phyloP scores from a whole-genome alignment of 495 filamentous ascomycete species.

The Rhypophila decipiens region DNA sequence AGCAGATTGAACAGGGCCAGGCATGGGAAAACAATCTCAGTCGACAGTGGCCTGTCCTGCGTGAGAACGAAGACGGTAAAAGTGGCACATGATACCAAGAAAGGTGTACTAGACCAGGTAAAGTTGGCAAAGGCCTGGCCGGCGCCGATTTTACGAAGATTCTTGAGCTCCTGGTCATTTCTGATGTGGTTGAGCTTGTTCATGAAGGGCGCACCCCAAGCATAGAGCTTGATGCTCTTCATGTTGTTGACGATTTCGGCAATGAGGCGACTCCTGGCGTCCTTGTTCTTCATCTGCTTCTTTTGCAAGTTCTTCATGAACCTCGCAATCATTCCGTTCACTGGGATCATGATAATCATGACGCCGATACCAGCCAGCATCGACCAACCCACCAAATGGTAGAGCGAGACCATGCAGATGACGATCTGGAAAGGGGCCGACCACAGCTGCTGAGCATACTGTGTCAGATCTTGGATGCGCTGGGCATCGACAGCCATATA shows the following conservation, averaged over 20 bases:
- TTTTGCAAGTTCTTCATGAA: slow-evolving; percentile 95
- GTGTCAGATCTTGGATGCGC: slow-evolving; percentile 86
- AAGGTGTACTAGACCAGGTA: slow-evolving; percentile 99
- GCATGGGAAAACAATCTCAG: slow-evolving; percentile 92
- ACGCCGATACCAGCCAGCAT: slow-evolving; percentile 96
- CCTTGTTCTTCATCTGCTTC: slow-evolving; percentile 98
- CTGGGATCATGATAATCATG: slow-evolving; percentile 96
- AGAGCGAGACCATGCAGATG: slow-evolving; percentile 91
- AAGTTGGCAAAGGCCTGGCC: slow-evolving; percentile 93
- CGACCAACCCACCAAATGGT: slow-evolving; percentile 84
- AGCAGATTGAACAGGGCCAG: slow-evolving; percentile 84
- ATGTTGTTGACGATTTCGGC: slow-evolving; percentile 99
- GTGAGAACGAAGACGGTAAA: slow-evolving; percentile 93
- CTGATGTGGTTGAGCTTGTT: slow-evolving; percentile 91
- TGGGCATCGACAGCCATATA: slow-evolving; percentile 98
- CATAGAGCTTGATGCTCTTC: slow-evolving; percentile 98
- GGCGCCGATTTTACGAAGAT: slow-evolving; percentile 91
- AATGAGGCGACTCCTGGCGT: slow-evolving; percentile 85
- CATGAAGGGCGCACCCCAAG: slow-evolving; percentile 96
- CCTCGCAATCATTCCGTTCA: slow-evolving; percentile 88
- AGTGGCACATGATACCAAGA: slow-evolving; percentile 94
- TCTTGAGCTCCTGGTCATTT: slow-evolving; percentile 92
- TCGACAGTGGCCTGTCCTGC: slow-evolving; percentile 71
- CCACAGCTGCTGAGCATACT: slow-evolving; percentile 91
- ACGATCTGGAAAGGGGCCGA: slow-evolving; percentile 95